phyloP scores from a whole-genome alignment of 1,284 basidiomycete genomes.

The Mixia osmundae region DNA sequence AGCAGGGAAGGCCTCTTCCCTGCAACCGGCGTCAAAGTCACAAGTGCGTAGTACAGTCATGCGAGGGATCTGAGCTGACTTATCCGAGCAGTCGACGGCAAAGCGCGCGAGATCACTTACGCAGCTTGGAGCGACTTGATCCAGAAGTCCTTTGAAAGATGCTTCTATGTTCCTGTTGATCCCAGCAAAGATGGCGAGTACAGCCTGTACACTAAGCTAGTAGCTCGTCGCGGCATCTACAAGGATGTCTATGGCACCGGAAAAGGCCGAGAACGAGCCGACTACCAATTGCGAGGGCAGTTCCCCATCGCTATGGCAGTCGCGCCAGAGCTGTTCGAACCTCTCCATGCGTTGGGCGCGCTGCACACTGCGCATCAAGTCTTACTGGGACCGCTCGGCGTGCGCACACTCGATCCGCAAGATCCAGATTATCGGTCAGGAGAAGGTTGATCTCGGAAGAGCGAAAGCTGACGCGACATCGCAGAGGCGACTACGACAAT shows the following conservation, averaged over 20 bases:
- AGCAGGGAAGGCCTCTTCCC: constrained; percentile 48
- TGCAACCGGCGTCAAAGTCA: constrained; percentile 64
- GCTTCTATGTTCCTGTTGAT: constrained; percentile 70
- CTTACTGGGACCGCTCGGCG: constrained; percentile 60
- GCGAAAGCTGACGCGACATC: not conserved
- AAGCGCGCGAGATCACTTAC: constrained; percentile 53
- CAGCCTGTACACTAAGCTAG: constrained; percentile 40
- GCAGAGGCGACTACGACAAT: constrained; percentile 79
- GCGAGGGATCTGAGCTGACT: not conserved
- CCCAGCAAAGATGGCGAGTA: constrained; percentile 46
- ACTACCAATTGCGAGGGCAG: constrained; percentile 45
- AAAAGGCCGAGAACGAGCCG: constrained; percentile 65
- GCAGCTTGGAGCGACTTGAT: constrained; percentile 70
- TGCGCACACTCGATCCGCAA: constrained; percentile 70
- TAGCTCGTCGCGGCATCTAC: constrained; percentile 87
- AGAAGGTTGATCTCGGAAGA: too few relatives aligned
- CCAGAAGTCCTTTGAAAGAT: constrained; percentile 65
- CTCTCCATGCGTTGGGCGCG: constrained; percentile 49
- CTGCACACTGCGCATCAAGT: constrained; percentile 49
- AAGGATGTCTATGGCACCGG: constrained; percentile 92
- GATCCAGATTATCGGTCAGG: constrained; percentile 52
- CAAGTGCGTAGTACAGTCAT: constrained; percentile 32
- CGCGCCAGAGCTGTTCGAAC: constrained; percentile 81
- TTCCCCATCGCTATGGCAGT: constrained; percentile 71
- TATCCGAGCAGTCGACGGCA: constrained; percentile 38